phyloP scores from a whole-genome alignment of 768 basidiomycete species.

The Cystofilobasidium ferigula region DNA sequence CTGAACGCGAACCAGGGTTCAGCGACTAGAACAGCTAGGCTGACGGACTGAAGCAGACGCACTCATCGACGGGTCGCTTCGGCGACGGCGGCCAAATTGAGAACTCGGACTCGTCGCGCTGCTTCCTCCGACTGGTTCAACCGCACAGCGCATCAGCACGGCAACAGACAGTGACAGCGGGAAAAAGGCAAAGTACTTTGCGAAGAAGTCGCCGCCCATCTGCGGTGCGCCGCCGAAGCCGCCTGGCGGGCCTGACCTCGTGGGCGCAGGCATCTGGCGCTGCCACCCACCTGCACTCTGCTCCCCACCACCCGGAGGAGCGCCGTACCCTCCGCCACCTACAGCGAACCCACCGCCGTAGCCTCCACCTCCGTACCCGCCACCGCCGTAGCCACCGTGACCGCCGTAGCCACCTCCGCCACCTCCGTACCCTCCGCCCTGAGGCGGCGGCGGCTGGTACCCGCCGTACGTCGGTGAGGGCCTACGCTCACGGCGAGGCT shows the following conservation, averaged over 20 bases:
- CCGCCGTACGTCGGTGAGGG: background rate
- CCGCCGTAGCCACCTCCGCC: slow-evolving; percentile 5
- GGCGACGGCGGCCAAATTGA: slow-evolving; percentile 24
- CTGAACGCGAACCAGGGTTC: background rate
- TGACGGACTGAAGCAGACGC: background rate
- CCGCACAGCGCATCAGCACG: too few species aligned
- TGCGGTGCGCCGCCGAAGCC: background rate
- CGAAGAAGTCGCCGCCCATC: slow-evolving; percentile 6
- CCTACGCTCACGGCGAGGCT: background rate
- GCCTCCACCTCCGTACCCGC: background rate
- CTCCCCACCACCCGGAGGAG: too few species aligned
- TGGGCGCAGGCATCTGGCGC: background rate
- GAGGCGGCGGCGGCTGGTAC: background rate
- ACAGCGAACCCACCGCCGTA: background rate
- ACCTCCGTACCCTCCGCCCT: background rate
- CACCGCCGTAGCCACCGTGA: background rate
- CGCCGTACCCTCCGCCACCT: too few species aligned
- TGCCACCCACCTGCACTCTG: slow-evolving; percentile 2
- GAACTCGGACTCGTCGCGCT: slow-evolving; percentile 17
- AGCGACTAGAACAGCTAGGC: too few species aligned
- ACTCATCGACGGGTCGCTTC: slow-evolving; percentile 21
- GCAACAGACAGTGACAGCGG: background rate
- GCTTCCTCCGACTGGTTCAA: slow-evolving; percentile 18
- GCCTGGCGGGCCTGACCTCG: background rate
- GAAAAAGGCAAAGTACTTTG: background rate